phyloP scores from a whole-genome alignment of 345 rosid genomes.

The Populus deltoides region DNA sequence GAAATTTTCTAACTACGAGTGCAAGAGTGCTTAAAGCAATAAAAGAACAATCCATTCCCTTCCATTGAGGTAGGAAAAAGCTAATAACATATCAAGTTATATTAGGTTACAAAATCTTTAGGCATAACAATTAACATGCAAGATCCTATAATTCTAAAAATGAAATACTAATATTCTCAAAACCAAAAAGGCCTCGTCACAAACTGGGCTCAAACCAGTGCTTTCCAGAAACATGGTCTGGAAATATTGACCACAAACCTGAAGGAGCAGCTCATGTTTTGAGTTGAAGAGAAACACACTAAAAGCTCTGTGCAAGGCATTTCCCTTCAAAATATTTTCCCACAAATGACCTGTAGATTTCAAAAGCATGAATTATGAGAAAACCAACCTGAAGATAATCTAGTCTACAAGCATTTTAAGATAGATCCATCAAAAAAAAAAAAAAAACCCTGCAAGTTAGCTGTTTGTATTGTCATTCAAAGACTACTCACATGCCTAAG shows the following conservation, averaged over 20 bases:
- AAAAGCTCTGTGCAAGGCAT: slow-evolving; percentile 90
- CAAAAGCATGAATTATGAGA: background rate
- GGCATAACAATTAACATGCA: background rate
- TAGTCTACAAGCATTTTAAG: background rate
- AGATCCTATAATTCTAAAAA: background rate
- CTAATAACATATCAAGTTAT: background rate
- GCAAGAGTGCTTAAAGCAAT: background rate
- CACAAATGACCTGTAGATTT: slow-evolving; percentile 78
- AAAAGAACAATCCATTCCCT: background rate
- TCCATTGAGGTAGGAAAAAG: background rate
- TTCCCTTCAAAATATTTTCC: slow-evolving; percentile 83
- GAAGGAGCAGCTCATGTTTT: slow-evolving; percentile 92
- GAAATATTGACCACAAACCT: slow-evolving; percentile 43
- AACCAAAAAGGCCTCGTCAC: background rate
- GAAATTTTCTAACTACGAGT: background rate
- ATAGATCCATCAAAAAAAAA: too few relatives aligned
- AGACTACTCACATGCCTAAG: too few relatives aligned
- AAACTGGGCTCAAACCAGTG: too few relatives aligned
- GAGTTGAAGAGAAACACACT: slow-evolving; percentile 95
- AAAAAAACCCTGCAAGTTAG: too few relatives aligned
- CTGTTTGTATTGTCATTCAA: too few relatives aligned
- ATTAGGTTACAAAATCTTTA: background rate
- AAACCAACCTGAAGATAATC: background rate
- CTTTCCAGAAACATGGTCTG: too few relatives aligned
- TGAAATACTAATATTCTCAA: background rate